Percentiles rank a stretch among this genome's conserved stretches.
These are phyloP conservation scores for Amaranthus palmeri DNA, from an alignment of 148 eudicot species.

Conservation along the genomic window DNA sequence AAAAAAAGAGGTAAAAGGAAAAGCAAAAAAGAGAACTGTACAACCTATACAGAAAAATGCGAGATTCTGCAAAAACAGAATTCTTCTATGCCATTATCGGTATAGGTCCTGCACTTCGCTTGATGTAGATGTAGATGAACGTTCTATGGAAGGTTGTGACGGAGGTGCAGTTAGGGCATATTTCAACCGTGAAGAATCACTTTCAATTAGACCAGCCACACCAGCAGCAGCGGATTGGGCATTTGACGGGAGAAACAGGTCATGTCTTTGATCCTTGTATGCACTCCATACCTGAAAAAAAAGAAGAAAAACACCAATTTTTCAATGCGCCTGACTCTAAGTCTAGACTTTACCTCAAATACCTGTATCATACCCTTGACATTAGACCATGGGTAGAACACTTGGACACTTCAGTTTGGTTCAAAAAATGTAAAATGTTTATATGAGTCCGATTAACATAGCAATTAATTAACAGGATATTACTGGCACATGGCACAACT, in stretches of 20 bases:
- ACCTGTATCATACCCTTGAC: not conserved
- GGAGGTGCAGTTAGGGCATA: constrained; percentile 84
- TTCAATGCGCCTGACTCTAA: not conserved
- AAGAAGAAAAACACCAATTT: not conserved
- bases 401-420: too few species aligned
- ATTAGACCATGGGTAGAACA: too few species aligned
- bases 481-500: too few species aligned
- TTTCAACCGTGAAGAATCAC: constrained; percentile 65
- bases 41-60: constrained; percentile 25
- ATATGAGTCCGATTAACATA: too few species aligned
- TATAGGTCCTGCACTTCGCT: constrained; percentile 46
- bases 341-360: not conserved
- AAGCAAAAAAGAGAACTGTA: constrained; percentile 15
- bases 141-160: constrained; percentile 36
- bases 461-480: too few species aligned
- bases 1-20: constrained; percentile 1
- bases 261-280: constrained; percentile 94
- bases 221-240: constrained; percentile 96
- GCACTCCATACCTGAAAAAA: constrained; percentile 84
- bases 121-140: constrained; percentile 40
- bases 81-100: constrained; percentile 1
- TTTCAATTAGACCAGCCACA: constrained; percentile 91
- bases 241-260: constrained; percentile 94
- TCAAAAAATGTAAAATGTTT: too few species aligned
- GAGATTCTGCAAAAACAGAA: not conserved